Conservation (phyloP, 345 rosid genomes). For the Pistacia atlantica region DNA sequence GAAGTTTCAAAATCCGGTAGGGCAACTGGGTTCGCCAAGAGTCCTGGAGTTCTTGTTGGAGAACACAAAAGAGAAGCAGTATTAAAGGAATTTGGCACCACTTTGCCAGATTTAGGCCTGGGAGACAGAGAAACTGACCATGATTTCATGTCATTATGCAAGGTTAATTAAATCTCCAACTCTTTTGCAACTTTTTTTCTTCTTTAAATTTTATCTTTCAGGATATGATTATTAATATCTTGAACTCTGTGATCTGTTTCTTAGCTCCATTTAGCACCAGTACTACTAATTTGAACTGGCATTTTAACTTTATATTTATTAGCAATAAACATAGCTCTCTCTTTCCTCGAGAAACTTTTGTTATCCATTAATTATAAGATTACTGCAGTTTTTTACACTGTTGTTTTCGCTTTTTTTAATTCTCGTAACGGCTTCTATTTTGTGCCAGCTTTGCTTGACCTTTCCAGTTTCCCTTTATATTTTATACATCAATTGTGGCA, state of each 20-base stretch:
- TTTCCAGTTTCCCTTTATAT: background rate
- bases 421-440: background rate
- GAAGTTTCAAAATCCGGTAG: conserved; percentile 69
- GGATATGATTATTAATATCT: background rate
- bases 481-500: background rate
- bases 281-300: background rate
- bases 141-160: conserved; percentile 89
- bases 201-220: background rate
- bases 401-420: background rate
- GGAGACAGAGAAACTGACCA: conserved; percentile 77
- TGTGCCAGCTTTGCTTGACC: background rate
- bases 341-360: background rate
- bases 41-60: conserved; percentile 72
- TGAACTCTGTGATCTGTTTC: background rate
- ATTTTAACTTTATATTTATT: conserved; percentile 12
- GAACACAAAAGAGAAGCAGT: conserved; percentile 65
- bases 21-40: conserved; percentile 74
- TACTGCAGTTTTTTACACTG: no score
- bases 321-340: background rate
- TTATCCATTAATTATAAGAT: background rate
- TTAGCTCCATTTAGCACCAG: background rate
- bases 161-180: conserved; percentile 43
- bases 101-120: conserved; percentile 76
- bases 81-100: conserved; percentile 57
- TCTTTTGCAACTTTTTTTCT: background rate